A percentile compares a stretch with the other conserved stretches of the same genome.
Evolutionary conservation across 768 basidiomycete species (phyloP).

Genomic region (Fistulinella prunicolor): DNA sequence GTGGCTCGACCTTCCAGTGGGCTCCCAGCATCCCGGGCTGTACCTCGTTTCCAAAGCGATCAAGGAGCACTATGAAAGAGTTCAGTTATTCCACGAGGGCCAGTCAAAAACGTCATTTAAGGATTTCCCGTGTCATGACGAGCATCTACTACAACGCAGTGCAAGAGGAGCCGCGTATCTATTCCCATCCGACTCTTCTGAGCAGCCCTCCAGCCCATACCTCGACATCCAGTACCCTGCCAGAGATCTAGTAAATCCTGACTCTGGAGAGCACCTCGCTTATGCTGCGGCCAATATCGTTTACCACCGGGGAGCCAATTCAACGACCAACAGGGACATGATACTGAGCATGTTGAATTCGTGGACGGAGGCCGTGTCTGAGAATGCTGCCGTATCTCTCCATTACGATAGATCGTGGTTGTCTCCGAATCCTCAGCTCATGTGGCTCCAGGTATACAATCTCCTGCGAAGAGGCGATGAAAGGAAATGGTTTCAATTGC

Average conservation of each 20-base stretch:
- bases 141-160: slow-evolving; percentile 15
- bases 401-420: slow-evolving; percentile 29
- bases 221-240: slow-evolving; percentile 8
- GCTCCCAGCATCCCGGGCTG: slow-evolving; percentile 32
- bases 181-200: slow-evolving; percentile 4
- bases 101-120: neutral
- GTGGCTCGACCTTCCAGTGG: slow-evolving; percentile 25
- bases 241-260: slow-evolving; percentile 2
- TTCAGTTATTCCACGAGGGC: slow-evolving; percentile 12
- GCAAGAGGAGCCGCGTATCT: neutral
- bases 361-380: neutral
- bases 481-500: slow-evolving; percentile 16
- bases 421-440: slow-evolving; percentile 8
- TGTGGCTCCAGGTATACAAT: slow-evolving; percentile 29
- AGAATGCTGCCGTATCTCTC: slow-evolving; percentile 1
- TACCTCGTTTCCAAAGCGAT: slow-evolving; percentile 24
- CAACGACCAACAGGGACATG: neutral
- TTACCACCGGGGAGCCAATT: neutral
- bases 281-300: slow-evolving; percentile 7
- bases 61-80: slow-evolving; percentile 18
- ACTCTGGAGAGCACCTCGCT: slow-evolving; percentile 7
- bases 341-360: slow-evolving; percentile 7
- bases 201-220: neutral
- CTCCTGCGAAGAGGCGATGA: slow-evolving; percentile 13
- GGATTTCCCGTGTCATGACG: slow-evolving; percentile 2